Base-by-base conservation (phyloP, 768 basidiomycete genomes). In the Tricholoma sp. region DNA sequence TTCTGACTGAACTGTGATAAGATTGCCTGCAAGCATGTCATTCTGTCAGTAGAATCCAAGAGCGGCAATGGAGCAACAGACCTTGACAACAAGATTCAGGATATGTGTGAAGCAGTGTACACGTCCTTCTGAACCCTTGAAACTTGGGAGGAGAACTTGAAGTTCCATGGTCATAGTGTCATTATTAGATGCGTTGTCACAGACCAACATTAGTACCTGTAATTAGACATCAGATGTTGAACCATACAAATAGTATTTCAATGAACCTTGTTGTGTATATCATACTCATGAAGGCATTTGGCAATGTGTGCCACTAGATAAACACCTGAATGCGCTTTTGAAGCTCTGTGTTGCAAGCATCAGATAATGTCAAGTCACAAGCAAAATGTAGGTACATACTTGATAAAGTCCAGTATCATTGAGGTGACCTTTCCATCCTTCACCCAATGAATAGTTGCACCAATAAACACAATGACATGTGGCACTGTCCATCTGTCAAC, bases 401-500 rank as follows among this genome's bases (percentile, higher is more conserved):
- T 58, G 21, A 67, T 59, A 54, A 67, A 64, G 32, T 67, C 61
- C 4, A 66, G 60, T 16, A 65, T 64, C 4, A 64, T 34, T 1
- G 56, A 52, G 12, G 49, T 49, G 37, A 69, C 58, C 29, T 64
- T 46, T 10, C 63, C 66, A 9, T 65, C 53, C 2, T 47, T 21
- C 24, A 67, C 39, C 56, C 61, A 66, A 49, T 63, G 59, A 6
- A 65, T 58, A 6, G 67, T 67, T 8, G 67, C 60, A 2, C 71
- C 68, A 10, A 72, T 60, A 50, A 69, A 69, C 1, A 63, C 62
- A n/a, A 64, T 56, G 8, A 67, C 57, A 12, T 69, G 63, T 2
- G 69, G 69, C 0, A 66, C 63, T 0, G 69, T 69, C 69, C 69
- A 71, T 4, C 69, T 67, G 51, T 72, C 69, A 18, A 71, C 41